Evolutionary conservation across 2,329 filamentous ascomycete genomes (phyloP), one percentile per base, ranked within the genome.

Genomic region (Proliferodiscus dingleyae): DNA sequence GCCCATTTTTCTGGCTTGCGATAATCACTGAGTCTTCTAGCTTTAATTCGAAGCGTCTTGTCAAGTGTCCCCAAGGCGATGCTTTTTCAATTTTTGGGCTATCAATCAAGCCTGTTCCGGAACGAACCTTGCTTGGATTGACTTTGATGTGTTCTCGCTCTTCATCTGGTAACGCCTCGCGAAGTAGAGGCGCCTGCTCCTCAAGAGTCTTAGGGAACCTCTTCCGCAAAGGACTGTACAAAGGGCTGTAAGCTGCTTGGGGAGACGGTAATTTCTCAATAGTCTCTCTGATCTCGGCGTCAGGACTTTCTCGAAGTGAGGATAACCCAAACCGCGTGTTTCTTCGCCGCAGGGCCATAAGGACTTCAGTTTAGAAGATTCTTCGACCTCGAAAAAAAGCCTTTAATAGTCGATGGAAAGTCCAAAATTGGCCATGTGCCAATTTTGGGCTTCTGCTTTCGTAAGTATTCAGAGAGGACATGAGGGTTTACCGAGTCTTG

Each of bases 321-420:
- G 24, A 24, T 34, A 33, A 26, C 39, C 40, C 40, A 33, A 50
- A 50, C 22, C 15, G 23, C 29, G 40, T 50, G 22, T 16, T 28
- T 38, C 44, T 47, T 21, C 47, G 47, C 32, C 45, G 11, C 23
- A 50, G 47, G 44, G n/a, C 33, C 30, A 50, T 50, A 30, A 16
- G 21, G 2, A 41, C 8, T 8, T 11, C n/a, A n/a, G n/a, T n/a
- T n/a, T n/a, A n/a, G n/a, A n/a, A n/a, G n/a, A n/a, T n/a, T n/a
- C n/a, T n/a, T n/a, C n/a, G n/a, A n/a, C n/a, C n/a, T n/a, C n/a
- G n/a, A n/a, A n/a, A n/a, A n/a, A n/a, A n/a, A n/a, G n/a, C 29
- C 18, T 49, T 49, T 49, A 46, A 47, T 11, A 6, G 6, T 11
- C 24, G 24, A 11, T 26, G 38, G 9, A 21, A 39, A 13, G 34